Base-by-base conservation (phyloP, 2,329 filamentous ascomycete species). In the Xylaria sp. region DNA sequence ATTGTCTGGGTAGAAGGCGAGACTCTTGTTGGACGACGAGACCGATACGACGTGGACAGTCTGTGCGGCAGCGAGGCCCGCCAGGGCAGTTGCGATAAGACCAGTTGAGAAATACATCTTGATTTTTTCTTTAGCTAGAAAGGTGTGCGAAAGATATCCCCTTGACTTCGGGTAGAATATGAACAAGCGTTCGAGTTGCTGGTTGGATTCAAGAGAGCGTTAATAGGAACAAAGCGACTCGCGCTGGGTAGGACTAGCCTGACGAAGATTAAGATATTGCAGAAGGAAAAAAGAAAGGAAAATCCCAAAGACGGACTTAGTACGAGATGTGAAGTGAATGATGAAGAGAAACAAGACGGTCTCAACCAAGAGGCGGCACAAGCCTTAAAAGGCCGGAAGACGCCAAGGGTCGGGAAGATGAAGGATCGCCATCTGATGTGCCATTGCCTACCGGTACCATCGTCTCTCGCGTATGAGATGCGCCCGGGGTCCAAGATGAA, bases 31-130 rank as follows among this genome's bases (percentile, higher is more conserved):
- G 70, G 84, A 81, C 27, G 81, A 79, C 70, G 87, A 87, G 66
- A 94, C 92, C 71, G 87, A 86, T 64, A 93, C 88, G 67, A 91
- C 87, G 75, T 92, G 89, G 44, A 90, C 85, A 50, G 65, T 78
- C 67, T 79, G 77, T 1, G 77, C 77, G 32, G 74, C 69, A 48
- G 83, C 84, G 69, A 82, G 66, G 77, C 83, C 80, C 76, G 84
- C 72, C 58, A 89, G 80, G 74, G 85, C 82, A 70, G 85, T 78
- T 1, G 64, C 50, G 48, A 85, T 75, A 71, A 80, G 77, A 73
- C 86, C 74, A 69, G 82, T 81, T 71, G 82, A 79, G 81, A 86
- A 84, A 69, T 85, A 82, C 87, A 89, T 89, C 71, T 82, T 86
- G 81, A 75, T 69, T 72, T 54, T 55, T 63, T 62, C 71, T 72